Percentiles rank a stretch among this genome's conserved stretches.
phyloP scores from a whole-genome alignment of 139 green algal genomes.

The Eudorina sp. region DNA sequence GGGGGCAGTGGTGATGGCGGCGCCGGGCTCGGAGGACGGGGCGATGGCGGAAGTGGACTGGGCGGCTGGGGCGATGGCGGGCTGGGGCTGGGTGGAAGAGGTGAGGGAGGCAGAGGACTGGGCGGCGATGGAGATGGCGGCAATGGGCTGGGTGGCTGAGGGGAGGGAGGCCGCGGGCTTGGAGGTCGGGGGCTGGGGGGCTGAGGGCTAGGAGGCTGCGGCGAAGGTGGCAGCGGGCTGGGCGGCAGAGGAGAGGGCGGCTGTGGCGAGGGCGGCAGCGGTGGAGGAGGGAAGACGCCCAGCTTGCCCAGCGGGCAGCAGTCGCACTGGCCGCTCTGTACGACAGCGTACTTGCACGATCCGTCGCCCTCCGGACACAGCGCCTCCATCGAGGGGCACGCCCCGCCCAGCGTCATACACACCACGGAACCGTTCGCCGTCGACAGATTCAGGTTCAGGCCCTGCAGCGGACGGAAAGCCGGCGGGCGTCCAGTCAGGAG shows the following conservation, averaged over 20 bases:
- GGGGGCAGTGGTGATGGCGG: not conserved
- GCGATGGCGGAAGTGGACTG: not conserved
- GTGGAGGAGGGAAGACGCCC: conserved; percentile 40
- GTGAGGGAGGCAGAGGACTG: not conserved
- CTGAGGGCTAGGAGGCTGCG: not conserved
- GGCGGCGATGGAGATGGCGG: too few species aligned
- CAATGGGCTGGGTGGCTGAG: too few species aligned
- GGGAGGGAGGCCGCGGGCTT: too few species aligned
- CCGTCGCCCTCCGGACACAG: conserved; percentile 37
- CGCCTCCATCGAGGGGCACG: not conserved
- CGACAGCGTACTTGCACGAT: conserved; percentile 38
- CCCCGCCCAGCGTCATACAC: conserved; percentile 32
- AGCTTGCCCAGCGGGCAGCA: conserved; percentile 47
- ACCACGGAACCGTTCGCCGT: conserved; percentile 32
- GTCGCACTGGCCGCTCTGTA: conserved; percentile 44
- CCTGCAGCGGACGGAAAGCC: not conserved
- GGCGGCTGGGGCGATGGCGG: too few species aligned
- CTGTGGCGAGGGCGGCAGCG: not conserved
- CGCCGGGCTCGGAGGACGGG: not conserved
- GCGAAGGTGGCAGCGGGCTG: not conserved
- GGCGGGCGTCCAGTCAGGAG: too few species aligned
- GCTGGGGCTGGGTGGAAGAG: not conserved
- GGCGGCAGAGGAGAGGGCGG: not conserved
- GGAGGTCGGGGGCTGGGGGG: not conserved
- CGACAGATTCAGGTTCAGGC: conserved; percentile 30